Evolutionary conservation across 495 filamentous ascomycete species (phyloP).

Genomic region (Xylaria nigripes): DNA sequence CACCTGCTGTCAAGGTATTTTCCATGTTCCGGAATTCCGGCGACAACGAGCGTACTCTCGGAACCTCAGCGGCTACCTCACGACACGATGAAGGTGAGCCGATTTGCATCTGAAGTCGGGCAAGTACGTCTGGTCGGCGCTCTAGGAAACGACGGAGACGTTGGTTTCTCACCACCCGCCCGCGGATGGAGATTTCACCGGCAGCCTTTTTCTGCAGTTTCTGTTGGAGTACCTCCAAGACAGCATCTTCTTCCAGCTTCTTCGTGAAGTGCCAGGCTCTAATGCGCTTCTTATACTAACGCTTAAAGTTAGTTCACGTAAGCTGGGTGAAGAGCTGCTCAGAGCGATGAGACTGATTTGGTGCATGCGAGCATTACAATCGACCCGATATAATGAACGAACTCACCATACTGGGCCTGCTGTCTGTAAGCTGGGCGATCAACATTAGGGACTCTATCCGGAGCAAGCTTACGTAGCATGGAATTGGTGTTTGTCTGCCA

Average conservation of each 20-base stretch:
- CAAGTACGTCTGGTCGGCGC: conserved; percentile 8
- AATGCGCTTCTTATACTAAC: conserved; percentile 14
- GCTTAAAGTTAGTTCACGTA: background rate
- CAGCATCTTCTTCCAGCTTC: conserved; percentile 12
- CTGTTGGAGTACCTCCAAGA: conserved; percentile 9
- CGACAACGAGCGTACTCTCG: conserved; percentile 4
- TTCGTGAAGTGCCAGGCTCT: conserved; percentile 12
- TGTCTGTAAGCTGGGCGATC: background rate
- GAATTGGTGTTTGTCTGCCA: conserved; percentile 29
- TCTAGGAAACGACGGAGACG: conserved; percentile 11
- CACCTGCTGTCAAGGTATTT: conserved; percentile 9
- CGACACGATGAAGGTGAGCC: conserved; percentile 1
- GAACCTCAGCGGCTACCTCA: background rate
- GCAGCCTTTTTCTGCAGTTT: conserved; percentile 8
- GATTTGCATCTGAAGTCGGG: conserved; percentile 4
- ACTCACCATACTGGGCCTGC: conserved; percentile 15
- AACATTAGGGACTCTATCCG: conserved; percentile 1
- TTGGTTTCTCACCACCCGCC: conserved; percentile 12
- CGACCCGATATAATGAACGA: background rate
- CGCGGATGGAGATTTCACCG: conserved; percentile 8
- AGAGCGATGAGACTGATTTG: background rate
- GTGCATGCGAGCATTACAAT: background rate
- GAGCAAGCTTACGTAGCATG: conserved; percentile 13
- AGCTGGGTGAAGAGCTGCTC: background rate
- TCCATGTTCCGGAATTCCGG: conserved; percentile 9